These are phyloP conservation scores for Plasmopara halstedii DNA, from an alignment of 352 stramenopile species.

Conservation along the genomic window DNA sequence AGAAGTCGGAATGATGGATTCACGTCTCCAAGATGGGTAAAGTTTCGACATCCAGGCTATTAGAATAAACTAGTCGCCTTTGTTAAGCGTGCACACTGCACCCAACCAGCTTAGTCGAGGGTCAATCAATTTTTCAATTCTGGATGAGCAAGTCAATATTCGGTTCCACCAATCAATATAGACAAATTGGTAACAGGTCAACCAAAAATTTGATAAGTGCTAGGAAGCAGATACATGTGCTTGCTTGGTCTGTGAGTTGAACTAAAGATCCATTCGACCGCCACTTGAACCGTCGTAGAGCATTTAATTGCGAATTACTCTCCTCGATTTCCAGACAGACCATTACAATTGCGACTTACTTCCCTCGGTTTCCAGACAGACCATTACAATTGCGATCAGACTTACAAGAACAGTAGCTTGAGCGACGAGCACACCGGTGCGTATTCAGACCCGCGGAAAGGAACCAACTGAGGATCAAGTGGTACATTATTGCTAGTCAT, in stretches of 20 bases:
- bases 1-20: constrained; percentile 7
- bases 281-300: constrained; percentile 58
- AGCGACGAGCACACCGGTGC: constrained; percentile 25
- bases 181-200: constrained; percentile 17
- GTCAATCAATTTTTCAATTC: too few species aligned
- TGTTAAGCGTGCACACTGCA: constrained; percentile 52
- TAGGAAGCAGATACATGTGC: background rate
- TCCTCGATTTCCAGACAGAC: too few species aligned
- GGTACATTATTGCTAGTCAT: constrained; percentile 56
- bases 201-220: background rate
- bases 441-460: constrained; percentile 46
- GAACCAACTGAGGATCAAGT: constrained; percentile 34
- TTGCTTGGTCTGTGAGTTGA: constrained; percentile 58
- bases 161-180: constrained; percentile 39
- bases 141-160: too few species aligned
- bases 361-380: too few species aligned
- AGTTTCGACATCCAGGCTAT: constrained; percentile 21
- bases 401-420: background rate
- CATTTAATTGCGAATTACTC: constrained; percentile 41
- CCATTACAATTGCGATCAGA: constrained; percentile 26
- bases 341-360: too few species aligned
- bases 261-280: constrained; percentile 54
- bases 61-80: constrained; percentile 51
- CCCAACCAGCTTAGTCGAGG: constrained; percentile 44
- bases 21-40: constrained; percentile 1